phyloP scores from a whole-genome alignment of 352 stramenopile genomes.

The Phytopythium sindhum region DNA sequence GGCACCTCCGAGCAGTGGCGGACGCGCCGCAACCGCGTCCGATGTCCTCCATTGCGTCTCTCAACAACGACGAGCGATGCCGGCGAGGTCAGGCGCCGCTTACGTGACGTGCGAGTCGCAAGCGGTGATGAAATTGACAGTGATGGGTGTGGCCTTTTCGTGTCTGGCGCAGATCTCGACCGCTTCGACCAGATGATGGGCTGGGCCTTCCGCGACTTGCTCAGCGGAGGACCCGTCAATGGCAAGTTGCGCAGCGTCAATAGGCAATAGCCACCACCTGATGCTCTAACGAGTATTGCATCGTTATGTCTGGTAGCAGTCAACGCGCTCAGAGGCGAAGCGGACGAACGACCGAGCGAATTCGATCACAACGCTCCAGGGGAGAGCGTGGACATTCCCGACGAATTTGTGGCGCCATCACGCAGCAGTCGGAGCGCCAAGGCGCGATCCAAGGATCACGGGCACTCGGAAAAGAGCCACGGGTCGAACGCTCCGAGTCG shows the following conservation, averaged over 20 bases:
- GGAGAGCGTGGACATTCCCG: slow-evolving; percentile 24
- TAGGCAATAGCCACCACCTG: too few relatives aligned
- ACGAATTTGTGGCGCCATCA: slow-evolving; percentile 39
- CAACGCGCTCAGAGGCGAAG: background rate
- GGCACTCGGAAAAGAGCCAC: slow-evolving; percentile 13
- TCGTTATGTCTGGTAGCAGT: background rate
- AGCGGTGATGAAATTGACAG: background rate
- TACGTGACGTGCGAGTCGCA: background rate
- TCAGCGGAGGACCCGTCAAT: background rate
- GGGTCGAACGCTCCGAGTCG: slow-evolving; percentile 9
- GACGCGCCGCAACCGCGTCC: background rate
- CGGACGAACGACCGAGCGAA: slow-evolving; percentile 15
- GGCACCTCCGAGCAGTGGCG: background rate
- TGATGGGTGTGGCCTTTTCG: background rate
- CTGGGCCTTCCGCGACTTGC: slow-evolving; percentile 47
- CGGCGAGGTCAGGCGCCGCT: background rate
- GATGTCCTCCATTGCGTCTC: background rate
- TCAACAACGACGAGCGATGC: slow-evolving; percentile 6
- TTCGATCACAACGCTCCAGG: slow-evolving; percentile 34
- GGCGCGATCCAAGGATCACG: slow-evolving; percentile 10
- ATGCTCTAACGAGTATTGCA: background rate
- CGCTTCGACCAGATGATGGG: slow-evolving; percentile 60
- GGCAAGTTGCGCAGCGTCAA: slow-evolving; percentile 9
- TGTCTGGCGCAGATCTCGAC: slow-evolving; percentile 34
- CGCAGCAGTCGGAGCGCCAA: background rate